These are phyloP conservation scores for Irpex sp. DNA, from an alignment of 1,284 basidiomycete species.

Conservation along the genomic window DNA sequence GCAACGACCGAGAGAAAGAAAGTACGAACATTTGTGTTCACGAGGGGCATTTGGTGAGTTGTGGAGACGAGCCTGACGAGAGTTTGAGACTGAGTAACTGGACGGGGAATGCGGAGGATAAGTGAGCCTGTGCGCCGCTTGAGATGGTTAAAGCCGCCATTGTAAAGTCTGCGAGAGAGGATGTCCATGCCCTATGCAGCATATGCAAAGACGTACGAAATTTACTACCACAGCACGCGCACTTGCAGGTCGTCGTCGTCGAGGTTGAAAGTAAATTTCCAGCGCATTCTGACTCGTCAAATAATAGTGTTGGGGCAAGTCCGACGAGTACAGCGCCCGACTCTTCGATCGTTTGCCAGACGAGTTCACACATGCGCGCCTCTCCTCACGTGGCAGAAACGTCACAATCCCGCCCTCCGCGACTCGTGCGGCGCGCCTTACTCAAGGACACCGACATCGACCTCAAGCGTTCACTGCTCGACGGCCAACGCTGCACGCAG, in stretches of 20 bases:
- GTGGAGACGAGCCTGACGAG: slow-evolving; percentile 15
- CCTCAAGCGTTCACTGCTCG: no score
- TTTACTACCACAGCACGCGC: neutral
- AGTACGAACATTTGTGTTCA: slow-evolving; percentile 9
- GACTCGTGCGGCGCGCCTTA: neutral
- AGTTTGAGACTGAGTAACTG: slow-evolving; percentile 13
- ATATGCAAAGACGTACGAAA: slow-evolving; percentile 2
- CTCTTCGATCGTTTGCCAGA: no score
- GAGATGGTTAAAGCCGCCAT: slow-evolving; percentile 29
- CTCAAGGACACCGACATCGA: neutral
- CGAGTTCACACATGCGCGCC: no score
- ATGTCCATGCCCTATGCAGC: slow-evolving; percentile 18
- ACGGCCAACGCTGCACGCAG: no score
- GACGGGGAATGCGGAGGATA: slow-evolving; percentile 20
- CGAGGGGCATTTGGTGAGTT: slow-evolving; percentile 9
- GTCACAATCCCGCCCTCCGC: no score
- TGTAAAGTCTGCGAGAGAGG: slow-evolving; percentile 25
- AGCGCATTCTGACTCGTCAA: neutral
- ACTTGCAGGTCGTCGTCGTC: neutral
- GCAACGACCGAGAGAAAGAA: neutral
- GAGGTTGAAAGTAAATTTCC: neutral
- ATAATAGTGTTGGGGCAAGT: neutral
- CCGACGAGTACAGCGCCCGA: no score
- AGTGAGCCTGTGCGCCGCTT: slow-evolving; percentile 21
- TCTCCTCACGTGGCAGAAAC: no score